These are phyloP conservation scores for Funneliformis mosseae DNA, from an alignment of 192 early-diverging fungal genomes.

Conservation along the genomic window DNA sequence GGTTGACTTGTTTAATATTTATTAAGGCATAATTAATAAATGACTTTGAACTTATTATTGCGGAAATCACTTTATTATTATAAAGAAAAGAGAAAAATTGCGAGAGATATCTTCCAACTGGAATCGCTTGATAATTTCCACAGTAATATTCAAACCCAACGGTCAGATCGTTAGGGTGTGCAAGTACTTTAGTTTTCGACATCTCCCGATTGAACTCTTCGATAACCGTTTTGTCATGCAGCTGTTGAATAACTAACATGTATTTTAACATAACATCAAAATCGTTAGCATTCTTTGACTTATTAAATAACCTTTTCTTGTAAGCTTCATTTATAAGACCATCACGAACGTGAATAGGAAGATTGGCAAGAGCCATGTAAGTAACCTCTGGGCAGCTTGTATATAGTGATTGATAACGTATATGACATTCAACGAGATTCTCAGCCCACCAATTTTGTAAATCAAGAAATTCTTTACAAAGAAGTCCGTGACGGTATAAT, in stretches of 20 bases:
- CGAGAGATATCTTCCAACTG: constrained; percentile 12
- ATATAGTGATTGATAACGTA: constrained; percentile 22
- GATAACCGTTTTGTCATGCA: background rate
- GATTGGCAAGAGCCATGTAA: background rate
- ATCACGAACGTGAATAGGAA: constrained; percentile 5
- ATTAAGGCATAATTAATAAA: constrained; percentile 10
- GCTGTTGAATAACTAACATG: constrained; percentile 8
- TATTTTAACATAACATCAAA: constrained; percentile 39
- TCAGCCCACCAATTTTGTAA: constrained; percentile 25
- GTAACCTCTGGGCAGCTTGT: constrained; percentile 15
- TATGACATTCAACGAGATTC: constrained; percentile 2
- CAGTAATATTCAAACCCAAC: constrained; percentile 14
- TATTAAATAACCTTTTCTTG: background rate
- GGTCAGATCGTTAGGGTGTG: background rate
- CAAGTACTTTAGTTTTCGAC: background rate
- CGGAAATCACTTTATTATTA: background rate
- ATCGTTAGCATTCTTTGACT: constrained; percentile 31
- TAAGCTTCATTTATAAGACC: background rate
- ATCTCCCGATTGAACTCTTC: background rate
- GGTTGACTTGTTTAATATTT: background rate
- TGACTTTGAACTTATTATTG: background rate
- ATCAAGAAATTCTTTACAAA: background rate
- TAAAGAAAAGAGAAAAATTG: background rate
- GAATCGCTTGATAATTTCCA: background rate
- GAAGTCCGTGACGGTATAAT: background rate